A percentile compares a stretch with the other conserved stretches of the same genome.
Conservation (phyloP, 1,284 basidiomycete genomes). For the Cutaneotrichosporon mucoides region DNA sequence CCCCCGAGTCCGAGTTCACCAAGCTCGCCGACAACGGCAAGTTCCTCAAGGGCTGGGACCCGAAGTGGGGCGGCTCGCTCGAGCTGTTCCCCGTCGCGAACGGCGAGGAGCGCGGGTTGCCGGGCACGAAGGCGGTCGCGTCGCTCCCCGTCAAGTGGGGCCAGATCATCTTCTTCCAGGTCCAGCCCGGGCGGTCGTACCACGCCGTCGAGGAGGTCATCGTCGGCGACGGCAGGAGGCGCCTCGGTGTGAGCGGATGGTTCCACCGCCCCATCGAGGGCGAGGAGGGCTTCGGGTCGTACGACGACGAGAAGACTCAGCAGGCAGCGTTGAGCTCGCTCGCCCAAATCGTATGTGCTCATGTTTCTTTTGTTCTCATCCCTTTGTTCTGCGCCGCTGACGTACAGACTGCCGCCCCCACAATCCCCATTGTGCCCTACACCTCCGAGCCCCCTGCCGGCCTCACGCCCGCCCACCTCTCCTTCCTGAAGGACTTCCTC, state of each 20-base stretch:
- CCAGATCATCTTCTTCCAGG: conserved; percentile 93
- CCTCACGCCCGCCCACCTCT: conserved; percentile 60
- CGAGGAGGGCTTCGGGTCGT: conserved; percentile 73
- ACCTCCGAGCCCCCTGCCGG: conserved; percentile 41
- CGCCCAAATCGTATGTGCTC: conserved; percentile 43
- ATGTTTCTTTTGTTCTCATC: too few relatives aligned
- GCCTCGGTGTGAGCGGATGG: conserved; percentile 93
- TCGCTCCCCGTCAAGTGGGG: conserved; percentile 68
- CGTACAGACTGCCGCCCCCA: conserved; percentile 59
- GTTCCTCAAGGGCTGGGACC: conserved; percentile 59
- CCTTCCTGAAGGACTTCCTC: conserved; percentile 74
- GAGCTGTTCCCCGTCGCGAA: conserved; percentile 77
- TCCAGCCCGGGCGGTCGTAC: conserved; percentile 73
- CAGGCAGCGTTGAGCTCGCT: conserved; percentile 58
- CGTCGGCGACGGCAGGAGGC: conserved; percentile 66
- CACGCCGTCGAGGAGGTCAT: conserved; percentile 97
- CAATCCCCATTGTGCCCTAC: conserved; percentile 47
- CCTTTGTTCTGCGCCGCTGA: not conserved
- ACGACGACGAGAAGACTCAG: conserved; percentile 64
- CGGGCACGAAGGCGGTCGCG: conserved; percentile 37
- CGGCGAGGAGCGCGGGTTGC: conserved; percentile 46
- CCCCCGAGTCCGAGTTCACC: conserved; percentile 39
- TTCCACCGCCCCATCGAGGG: conserved; percentile 89
- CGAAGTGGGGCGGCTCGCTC: conserved; percentile 86
- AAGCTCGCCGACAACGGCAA: conserved; percentile 34